Percentiles rank a stretch among this genome's conserved stretches.
Conservation (phyloP, 2,329 filamentous ascomycete species). For the Aureobasidium sp. region DNA sequence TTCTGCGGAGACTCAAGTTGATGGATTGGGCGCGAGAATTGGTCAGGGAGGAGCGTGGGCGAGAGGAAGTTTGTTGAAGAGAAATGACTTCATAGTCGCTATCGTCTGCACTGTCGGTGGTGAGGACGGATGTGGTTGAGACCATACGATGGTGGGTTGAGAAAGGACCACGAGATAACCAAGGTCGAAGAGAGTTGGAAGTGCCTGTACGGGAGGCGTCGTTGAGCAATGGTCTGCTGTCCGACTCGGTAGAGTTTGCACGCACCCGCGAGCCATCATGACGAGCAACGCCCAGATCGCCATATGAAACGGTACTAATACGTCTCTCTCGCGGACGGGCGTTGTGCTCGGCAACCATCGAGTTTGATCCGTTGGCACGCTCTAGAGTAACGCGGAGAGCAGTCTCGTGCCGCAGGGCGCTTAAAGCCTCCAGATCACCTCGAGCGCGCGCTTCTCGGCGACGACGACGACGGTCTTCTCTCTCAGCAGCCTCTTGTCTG, state of each 20-base stretch:
- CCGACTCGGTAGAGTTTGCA: slow-evolving; percentile 77
- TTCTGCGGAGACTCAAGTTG: slow-evolving; percentile 18
- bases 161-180: slow-evolving; percentile 31
- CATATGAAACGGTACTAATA: slow-evolving; percentile 81
- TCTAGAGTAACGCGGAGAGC: slow-evolving; percentile 57
- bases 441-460: slow-evolving; percentile 76
- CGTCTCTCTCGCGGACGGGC: slow-evolving; percentile 69
- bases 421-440: slow-evolving; percentile 75
- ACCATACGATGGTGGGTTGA: slow-evolving; percentile 46
- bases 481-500: slow-evolving; percentile 77
- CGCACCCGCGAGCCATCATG: slow-evolving; percentile 82
- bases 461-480: slow-evolving; percentile 76
- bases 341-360: slow-evolving; percentile 66
- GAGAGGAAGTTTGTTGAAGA: slow-evolving; percentile 41
- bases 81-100: slow-evolving; percentile 50
- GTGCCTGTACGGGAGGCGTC: slow-evolving; percentile 71
- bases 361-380: slow-evolving; percentile 40
- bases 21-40: slow-evolving; percentile 29
- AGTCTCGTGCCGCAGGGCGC: slow-evolving; percentile 64
- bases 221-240: slow-evolving; percentile 75
- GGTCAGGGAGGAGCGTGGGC: slow-evolving; percentile 20
- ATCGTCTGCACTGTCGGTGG: slow-evolving; percentile 41
- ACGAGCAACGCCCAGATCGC: slow-evolving; percentile 77
- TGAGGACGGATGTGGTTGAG: slow-evolving; percentile 47
- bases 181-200: slow-evolving; percentile 32